These are phyloP conservation scores for Shiraia sp. DNA, from an alignment of 2,329 filamentous ascomycete genomes.

Conservation along the genomic window DNA sequence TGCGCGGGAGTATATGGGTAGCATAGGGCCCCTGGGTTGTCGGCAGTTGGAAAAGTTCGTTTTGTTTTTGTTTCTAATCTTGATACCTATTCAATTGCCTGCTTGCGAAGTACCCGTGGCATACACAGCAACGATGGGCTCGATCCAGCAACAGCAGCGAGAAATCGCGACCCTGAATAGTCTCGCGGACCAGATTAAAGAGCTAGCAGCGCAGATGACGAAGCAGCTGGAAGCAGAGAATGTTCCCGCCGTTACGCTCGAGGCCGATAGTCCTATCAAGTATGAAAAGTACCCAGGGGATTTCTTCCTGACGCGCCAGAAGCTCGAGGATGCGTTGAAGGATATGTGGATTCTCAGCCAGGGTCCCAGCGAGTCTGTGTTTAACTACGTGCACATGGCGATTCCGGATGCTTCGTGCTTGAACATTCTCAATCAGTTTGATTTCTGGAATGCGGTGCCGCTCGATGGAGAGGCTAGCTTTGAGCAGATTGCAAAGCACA, in stretches of 20 bases:
- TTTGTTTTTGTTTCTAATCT: too few relatives aligned
- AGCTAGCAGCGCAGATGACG: constrained; percentile 50
- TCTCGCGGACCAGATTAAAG: constrained; percentile 52
- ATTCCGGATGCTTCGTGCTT: constrained; percentile 52
- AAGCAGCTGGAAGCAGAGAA: constrained; percentile 49
- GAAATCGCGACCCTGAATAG: constrained; percentile 44
- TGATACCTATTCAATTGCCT: too few relatives aligned
- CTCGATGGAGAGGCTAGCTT: constrained; percentile 50
- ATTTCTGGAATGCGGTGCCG: constrained; percentile 58
- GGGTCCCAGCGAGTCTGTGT: constrained; percentile 56
- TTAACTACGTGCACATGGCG: constrained; percentile 41
- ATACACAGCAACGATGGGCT: constrained; percentile 24
- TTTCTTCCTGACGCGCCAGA: constrained; percentile 50
- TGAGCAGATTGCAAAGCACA: constrained; percentile 31
- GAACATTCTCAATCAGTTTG: constrained; percentile 56
- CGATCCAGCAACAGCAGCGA: constrained; percentile 12
- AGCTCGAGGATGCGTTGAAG: constrained; percentile 51
- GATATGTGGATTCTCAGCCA: constrained; percentile 54
- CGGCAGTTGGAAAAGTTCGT: too few relatives aligned
- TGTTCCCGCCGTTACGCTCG: constrained; percentile 49
- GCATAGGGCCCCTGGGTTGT: not conserved
- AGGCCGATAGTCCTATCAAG: constrained; percentile 48
- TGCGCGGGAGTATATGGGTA: not conserved
- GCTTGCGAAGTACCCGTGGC: too few relatives aligned
- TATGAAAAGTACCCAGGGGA: constrained; percentile 50